phyloP scores from a whole-genome alignment of 371 early-diverging fungal species.

The Amoeboaphelidium protococcarum region DNA sequence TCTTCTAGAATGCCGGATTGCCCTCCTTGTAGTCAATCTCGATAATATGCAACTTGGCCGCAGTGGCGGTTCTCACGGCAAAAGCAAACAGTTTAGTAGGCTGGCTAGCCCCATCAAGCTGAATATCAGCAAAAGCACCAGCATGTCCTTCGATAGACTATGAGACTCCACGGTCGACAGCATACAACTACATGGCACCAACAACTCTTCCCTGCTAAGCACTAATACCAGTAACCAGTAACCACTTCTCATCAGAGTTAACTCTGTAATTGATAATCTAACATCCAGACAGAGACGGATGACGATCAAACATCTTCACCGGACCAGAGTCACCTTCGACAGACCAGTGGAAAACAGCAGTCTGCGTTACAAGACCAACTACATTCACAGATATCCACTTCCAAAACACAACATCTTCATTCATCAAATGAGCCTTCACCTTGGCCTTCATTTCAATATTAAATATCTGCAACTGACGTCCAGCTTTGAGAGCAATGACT shows the following conservation, averaged over 20 bases:
- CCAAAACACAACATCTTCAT: conserved; percentile 87
- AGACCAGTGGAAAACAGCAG: conserved; percentile 82
- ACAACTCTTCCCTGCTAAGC: conserved; percentile 66
- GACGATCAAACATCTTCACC: conserved; percentile 72
- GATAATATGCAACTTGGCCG: conserved; percentile 61
- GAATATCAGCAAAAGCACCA: conserved; percentile 72
- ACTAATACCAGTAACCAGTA: conserved; percentile 73
- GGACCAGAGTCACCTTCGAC: conserved; percentile 71
- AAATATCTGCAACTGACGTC: conserved; percentile 77
- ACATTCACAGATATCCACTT: conserved; percentile 68
- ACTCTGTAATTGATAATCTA: conserved; percentile 87
- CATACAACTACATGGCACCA: conserved; percentile 85
- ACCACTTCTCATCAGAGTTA: conserved; percentile 73
- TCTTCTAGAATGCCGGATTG: conserved; percentile 65
- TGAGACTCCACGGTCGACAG: conserved; percentile 65
- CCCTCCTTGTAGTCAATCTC: conserved; percentile 85
- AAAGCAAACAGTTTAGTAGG: conserved; percentile 77
- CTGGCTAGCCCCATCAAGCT: conserved; percentile 36
- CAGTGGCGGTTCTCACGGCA: conserved; percentile 49
- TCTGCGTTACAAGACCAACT: conserved; percentile 73
- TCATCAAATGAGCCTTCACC: conserved; percentile 68
- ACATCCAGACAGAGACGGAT: conserved; percentile 41
- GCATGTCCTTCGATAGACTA: conserved; percentile 93
- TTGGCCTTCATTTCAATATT: conserved; percentile 81
- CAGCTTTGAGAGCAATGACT: conserved; percentile 86